These are phyloP conservation scores for Coemansia sp. DNA, from an alignment of 192 early-diverging fungal genomes.

Conservation along the genomic window DNA sequence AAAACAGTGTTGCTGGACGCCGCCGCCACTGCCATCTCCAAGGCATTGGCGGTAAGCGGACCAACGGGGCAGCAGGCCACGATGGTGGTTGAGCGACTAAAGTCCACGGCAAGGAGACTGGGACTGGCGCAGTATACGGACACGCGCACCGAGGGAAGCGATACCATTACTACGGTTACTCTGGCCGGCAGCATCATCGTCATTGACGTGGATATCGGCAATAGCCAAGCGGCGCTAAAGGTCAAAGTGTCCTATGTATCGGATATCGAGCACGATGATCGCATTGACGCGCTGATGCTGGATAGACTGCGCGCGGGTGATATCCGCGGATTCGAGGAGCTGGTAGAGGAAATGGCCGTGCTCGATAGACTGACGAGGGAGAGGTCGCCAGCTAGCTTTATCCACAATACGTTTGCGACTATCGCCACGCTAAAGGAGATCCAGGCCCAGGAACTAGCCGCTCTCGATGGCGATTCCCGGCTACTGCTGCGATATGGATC, in stretches of 20 bases:
- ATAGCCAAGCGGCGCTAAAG: conserved; percentile 9
- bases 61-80: background rate
- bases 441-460: conserved; percentile 34
- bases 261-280: conserved; percentile 40
- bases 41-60: background rate
- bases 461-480: conserved; percentile 20
- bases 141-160: conserved; percentile 8
- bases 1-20: conserved; percentile 26
- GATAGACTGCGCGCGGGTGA: conserved; percentile 19
- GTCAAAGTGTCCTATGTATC: conserved; percentile 51
- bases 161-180: conserved; percentile 40
- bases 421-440: conserved; percentile 36
- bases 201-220: conserved; percentile 47
- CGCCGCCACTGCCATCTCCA: conserved; percentile 28
- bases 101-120: conserved; percentile 27
- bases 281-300: conserved; percentile 40
- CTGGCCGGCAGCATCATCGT: conserved; percentile 45
- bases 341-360: conserved; percentile 34
- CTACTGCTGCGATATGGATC: conserved; percentile 30
- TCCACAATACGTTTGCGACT: conserved; percentile 45
- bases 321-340: conserved; percentile 35
- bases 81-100: conserved; percentile 31
- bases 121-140: conserved; percentile 44
- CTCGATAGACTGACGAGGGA: conserved; percentile 36
- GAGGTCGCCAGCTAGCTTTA: conserved; percentile 31